Evolutionary conservation across 768 basidiomycete species (phyloP).

Genomic region (Kwoniella bestiolae): DNA sequence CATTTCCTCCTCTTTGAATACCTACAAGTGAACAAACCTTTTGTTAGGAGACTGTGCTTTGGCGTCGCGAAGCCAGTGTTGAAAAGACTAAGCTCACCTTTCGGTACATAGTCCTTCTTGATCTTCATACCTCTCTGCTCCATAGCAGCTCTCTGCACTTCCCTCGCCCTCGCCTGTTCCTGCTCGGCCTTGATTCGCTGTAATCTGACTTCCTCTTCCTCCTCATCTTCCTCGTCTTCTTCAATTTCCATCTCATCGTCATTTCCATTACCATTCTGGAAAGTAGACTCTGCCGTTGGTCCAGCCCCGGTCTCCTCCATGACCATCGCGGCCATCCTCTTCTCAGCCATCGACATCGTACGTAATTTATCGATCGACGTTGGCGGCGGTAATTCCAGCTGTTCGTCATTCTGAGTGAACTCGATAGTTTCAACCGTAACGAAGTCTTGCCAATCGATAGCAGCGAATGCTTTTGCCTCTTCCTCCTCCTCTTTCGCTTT

Average conservation of each 20-base stretch:
- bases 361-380: slow-evolving; percentile 94
- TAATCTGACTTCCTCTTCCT: slow-evolving; percentile 63
- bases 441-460: slow-evolving; percentile 99
- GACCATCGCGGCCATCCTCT: slow-evolving; percentile 96
- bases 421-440: slow-evolving; percentile 86
- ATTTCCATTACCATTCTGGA: slow-evolving; percentile 59
- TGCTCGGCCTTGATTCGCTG: slow-evolving; percentile 63
- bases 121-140: slow-evolving; percentile 54
- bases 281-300: slow-evolving; percentile 63
- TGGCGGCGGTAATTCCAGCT: slow-evolving; percentile 83
- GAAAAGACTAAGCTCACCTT: slow-evolving; percentile 65
- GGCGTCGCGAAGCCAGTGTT: too few species aligned
- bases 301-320: slow-evolving; percentile 95
- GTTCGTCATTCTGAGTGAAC: slow-evolving; percentile 87
- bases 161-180: slow-evolving; percentile 76
- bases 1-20: slow-evolving; percentile 62
- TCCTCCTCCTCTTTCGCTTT: slow-evolving; percentile 90
- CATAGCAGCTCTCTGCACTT: slow-evolving; percentile 72
- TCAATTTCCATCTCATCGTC: slow-evolving; percentile 69
- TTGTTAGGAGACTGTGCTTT: too few species aligned
- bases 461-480: slow-evolving; percentile 90
- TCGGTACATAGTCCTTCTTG: slow-evolving; percentile 88
- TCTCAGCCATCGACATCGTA: slow-evolving; percentile 95
- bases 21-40: slow-evolving; percentile 25
- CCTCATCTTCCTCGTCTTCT: slow-evolving; percentile 78